A percentile compares a stretch with the other conserved stretches of the same genome.
Evolutionary conservation across 305 asterid species (phyloP).

Genomic region (Fraxinus angustifolia): DNA sequence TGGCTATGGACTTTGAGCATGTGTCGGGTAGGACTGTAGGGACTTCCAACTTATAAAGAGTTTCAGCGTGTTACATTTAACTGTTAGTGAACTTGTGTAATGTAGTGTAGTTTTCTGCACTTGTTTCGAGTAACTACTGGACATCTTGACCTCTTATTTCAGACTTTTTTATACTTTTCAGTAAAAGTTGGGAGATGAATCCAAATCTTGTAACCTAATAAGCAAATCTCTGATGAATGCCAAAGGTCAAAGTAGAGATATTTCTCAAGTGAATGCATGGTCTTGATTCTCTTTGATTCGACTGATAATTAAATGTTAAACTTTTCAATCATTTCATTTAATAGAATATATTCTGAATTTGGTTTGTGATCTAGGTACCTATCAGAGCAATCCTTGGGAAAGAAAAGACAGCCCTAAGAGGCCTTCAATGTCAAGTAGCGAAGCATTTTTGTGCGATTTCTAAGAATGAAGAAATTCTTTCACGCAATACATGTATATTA

Average conservation of each 20-base stretch:
- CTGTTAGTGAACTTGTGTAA: background rate
- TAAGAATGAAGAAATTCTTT: background rate
- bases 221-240: background rate
- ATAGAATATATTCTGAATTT: background rate
- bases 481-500: background rate
- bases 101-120: background rate
- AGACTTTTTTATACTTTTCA: background rate
- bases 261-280: background rate
- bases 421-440: background rate
- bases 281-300: background rate
- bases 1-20: background rate
- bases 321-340: background rate
- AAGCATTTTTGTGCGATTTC: background rate
- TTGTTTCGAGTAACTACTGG: background rate
- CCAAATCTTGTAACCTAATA: background rate
- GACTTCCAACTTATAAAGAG: background rate
- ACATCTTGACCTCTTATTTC: background rate
- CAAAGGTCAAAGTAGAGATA: background rate
- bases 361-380: conserved; percentile 36
- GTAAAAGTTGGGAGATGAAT: background rate
- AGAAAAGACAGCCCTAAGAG: conserved; percentile 25
- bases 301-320: background rate
- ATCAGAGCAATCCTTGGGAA: conserved; percentile 29
- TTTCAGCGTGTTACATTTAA: background rate
- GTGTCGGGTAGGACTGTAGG: background rate